A percentile compares a stretch with the other conserved stretches of the same genome.
phyloP scores from a whole-genome alignment of 495 filamentous ascomycete genomes.

The Choiromyces venosus region DNA sequence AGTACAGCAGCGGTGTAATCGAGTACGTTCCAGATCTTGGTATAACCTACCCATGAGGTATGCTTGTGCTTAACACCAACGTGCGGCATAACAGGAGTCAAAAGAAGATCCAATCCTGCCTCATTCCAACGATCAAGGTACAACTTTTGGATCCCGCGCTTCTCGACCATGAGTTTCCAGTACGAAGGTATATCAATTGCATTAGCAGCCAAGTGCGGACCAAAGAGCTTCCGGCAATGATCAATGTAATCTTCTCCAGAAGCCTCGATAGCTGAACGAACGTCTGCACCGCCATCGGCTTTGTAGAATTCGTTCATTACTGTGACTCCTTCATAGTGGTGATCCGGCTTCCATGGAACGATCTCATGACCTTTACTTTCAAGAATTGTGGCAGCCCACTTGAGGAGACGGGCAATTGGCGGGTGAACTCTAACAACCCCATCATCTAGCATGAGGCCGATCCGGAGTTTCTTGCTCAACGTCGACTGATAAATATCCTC shows the following conservation, averaged over 20 bases:
- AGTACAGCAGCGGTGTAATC: conserved; percentile 24
- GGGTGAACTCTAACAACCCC: conserved; percentile 51
- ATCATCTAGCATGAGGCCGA: conserved; percentile 51
- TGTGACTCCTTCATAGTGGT: conserved; percentile 18
- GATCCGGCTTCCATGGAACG: conserved; percentile 49
- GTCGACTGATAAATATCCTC: conserved; percentile 44
- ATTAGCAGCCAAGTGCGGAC: not conserved
- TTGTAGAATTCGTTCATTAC: conserved; percentile 47
- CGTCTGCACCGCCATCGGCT: conserved; percentile 54
- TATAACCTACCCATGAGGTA: conserved; percentile 41
- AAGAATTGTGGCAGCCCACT: conserved; percentile 44
- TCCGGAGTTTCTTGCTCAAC: conserved; percentile 44
- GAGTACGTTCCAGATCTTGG: conserved; percentile 28
- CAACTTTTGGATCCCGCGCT: conserved; percentile 52
- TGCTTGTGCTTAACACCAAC: conserved; percentile 39
- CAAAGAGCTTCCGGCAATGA: not conserved
- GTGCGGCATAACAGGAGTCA: conserved; percentile 41
- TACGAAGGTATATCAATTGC: conserved; percentile 38
- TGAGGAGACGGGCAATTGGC: conserved; percentile 47
- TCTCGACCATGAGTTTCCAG: conserved; percentile 52
- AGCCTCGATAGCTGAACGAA: conserved; percentile 47
- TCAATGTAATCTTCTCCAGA: conserved; percentile 54
- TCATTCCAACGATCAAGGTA: conserved; percentile 57
- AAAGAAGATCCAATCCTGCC: conserved; percentile 38
- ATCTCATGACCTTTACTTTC: conserved; percentile 49